A percentile compares a stretch with the other conserved stretches of the same genome.
Evolutionary conservation across 1,284 basidiomycete genomes (phyloP).

Genomic region (Tilletia walkeri): DNA sequence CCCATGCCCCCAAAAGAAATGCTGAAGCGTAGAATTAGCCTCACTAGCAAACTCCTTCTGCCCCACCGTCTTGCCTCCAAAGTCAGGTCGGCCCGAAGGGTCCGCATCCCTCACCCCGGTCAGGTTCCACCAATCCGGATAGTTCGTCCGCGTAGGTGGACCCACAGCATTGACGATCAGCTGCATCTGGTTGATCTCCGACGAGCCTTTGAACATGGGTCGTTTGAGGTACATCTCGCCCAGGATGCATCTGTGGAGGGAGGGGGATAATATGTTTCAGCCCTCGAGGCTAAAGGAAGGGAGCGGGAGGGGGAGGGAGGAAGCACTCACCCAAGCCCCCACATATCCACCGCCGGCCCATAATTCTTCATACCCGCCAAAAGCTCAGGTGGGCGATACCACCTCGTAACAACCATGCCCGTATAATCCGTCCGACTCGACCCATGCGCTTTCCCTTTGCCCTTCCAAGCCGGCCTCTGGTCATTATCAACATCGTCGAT

Average conservation of each 20-base stretch:
- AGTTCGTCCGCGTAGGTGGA: constrained; percentile 69
- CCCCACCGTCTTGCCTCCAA: constrained; percentile 35
- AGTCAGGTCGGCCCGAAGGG: constrained; percentile 42
- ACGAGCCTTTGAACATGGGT: constrained; percentile 82
- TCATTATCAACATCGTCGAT: not conserved
- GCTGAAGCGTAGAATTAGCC: constrained; percentile 29
- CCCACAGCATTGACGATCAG: constrained; percentile 88
- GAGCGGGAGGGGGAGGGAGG: not conserved
- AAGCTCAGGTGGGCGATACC: constrained; percentile 96
- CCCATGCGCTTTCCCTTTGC: constrained; percentile 4
- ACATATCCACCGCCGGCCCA: constrained; percentile 91
- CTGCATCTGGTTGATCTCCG: constrained; percentile 85
- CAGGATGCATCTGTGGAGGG: constrained; percentile 71
- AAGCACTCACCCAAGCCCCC: constrained; percentile 82
- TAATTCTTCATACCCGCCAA: constrained; percentile 83
- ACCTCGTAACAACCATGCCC: constrained; percentile 96
- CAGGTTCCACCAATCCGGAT: constrained; percentile 73
- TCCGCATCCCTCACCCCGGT: constrained; percentile 54
- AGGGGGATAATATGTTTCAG: constrained; percentile 15
- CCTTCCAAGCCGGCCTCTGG: constrained; percentile 4
- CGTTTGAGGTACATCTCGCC: constrained; percentile 89
- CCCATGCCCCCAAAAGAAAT: constrained; percentile 31
- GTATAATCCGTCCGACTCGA: constrained; percentile 67
- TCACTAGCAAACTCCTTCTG: constrained; percentile 43
- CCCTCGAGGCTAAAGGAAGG: not conserved